Evolutionary conservation across 768 basidiomycete genomes (phyloP).

Genomic region (Psilocybe subaeruginosa): DNA sequence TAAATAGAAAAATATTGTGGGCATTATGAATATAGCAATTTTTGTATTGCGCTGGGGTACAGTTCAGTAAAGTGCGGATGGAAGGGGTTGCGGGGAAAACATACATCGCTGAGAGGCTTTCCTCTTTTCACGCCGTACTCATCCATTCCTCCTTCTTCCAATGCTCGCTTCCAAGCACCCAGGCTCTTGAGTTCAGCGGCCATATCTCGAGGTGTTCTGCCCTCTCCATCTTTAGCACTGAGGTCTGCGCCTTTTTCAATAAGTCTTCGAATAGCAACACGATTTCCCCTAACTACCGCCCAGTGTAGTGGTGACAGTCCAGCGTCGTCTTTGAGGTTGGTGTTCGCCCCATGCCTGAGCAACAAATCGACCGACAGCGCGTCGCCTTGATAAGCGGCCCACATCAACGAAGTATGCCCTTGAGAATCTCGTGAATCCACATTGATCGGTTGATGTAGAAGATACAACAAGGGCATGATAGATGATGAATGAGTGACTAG

Average conservation of each 20-base stretch:
- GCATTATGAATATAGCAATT: slow-evolving; percentile 76
- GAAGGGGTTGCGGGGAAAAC: slow-evolving; percentile 4
- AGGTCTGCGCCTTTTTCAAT: slow-evolving; percentile 88
- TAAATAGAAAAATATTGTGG: slow-evolving; percentile 77
- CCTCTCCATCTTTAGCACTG: slow-evolving; percentile 76
- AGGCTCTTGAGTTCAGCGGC: slow-evolving; percentile 90
- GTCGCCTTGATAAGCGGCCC: slow-evolving; percentile 99
- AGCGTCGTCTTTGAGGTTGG: slow-evolving; percentile 73
- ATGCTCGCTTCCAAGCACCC: slow-evolving; percentile 85
- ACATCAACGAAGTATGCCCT: slow-evolving; percentile 96
- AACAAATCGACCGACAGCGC: slow-evolving; percentile 92
- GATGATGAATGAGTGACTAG: slow-evolving; percentile 93
- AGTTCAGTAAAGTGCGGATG: slow-evolving; percentile 1
- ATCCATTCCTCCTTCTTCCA: slow-evolving; percentile 86
- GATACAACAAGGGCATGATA: slow-evolving; percentile 92
- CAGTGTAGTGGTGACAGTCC: slow-evolving; percentile 93
- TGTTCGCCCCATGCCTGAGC: slow-evolving; percentile 84
- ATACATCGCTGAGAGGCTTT: slow-evolving; percentile 73
- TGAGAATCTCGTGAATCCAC: slow-evolving; percentile 90
- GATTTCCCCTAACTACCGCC: slow-evolving; percentile 96
- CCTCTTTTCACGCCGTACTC: slow-evolving; percentile 71
- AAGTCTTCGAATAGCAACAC: slow-evolving; percentile 80
- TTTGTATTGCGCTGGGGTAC: slow-evolving; percentile 73
- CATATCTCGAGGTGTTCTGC: slow-evolving; percentile 93
- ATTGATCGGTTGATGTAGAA: slow-evolving; percentile 91